Base-by-base conservation (phyloP, 2,329 filamentous ascomycete species). In the Microsporum ferrugineum region DNA sequence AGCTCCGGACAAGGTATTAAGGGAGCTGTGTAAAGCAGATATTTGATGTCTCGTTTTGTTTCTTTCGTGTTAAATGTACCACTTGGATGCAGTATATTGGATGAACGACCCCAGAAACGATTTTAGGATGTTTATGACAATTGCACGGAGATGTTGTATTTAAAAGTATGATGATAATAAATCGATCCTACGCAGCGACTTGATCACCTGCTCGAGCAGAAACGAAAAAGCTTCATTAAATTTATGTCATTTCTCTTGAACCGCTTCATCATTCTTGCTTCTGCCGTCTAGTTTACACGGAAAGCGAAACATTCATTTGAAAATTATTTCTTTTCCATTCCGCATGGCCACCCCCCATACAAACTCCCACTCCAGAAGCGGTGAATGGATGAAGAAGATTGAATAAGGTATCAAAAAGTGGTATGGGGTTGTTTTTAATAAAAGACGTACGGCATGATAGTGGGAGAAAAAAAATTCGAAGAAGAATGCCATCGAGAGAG, bases 211-310 rank as follows among this genome's bases (percentile, higher is more conserved):
- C 45, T 14, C 27, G 23, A 14, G 23, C 8, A 45, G 38, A 10
- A 33, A 47, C 17, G 17, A 17, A 43, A 58, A 34, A 36, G 14
- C 39, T 45, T 47, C 57, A 58, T 45, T 43, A 33, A n/a, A 34
- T 33, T 47, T 58, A n/a, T 36, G 57, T 58, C 39, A 58, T 58
- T 36, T 45, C 39, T 27, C 39, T 58, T 23, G 36, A 33, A 45
- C 43, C 39, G n/a, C 27, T 45, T 58, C 57, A 58, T 36, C 51
- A 55, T 55, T 55, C 51, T 55, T 55, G 31, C 51, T 55, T 55
- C 51, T 55, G 51, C 33, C 51, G 51, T 55, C 51, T 55, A 55
- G 33, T 55, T 38, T 55, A 55, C 51, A 55, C 51, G 51, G 33
- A 55, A 36, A 23, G 23, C 33, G 51, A 55, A 55, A 55, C 33